These are phyloP conservation scores for Aspergillus cejpii DNA, from an alignment of 2,329 filamentous ascomycete genomes.

Conservation along the genomic window DNA sequence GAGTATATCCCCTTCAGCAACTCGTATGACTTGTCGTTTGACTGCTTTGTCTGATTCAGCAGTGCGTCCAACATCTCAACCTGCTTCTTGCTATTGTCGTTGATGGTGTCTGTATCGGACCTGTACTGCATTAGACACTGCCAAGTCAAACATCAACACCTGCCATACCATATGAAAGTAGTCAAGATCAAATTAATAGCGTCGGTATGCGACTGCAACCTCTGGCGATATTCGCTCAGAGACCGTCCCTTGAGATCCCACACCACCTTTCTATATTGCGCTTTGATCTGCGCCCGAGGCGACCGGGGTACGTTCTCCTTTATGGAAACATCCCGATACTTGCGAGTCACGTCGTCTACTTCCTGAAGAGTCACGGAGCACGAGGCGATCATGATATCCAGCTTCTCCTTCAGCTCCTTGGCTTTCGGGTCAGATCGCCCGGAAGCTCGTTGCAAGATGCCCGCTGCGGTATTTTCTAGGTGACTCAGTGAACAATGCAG, in stretches of 20 bases:
- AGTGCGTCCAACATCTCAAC: not conserved
- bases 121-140: not conserved
- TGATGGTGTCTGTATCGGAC: not conserved
- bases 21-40: not conserved
- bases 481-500: too few species aligned
- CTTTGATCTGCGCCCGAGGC: not conserved
- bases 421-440: too few species aligned
- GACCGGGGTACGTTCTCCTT: not conserved
- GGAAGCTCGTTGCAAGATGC: too few species aligned
- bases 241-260: not conserved
- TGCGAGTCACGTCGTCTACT: too few species aligned
- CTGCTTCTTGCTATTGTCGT: not conserved
- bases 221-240: not conserved
- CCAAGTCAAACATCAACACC: not conserved
- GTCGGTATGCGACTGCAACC: not conserved
- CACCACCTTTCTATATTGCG: not conserved
- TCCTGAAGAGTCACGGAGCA: too few species aligned
- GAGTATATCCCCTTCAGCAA: not conserved
- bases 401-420: too few species aligned
- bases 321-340: too few species aligned
- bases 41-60: not conserved
- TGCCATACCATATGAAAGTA: not conserved
- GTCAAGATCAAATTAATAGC: not conserved
- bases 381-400: too few species aligned
- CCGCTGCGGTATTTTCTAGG: too few species aligned